Evolutionary conservation across 2,329 filamentous ascomycete genomes (phyloP), one percentile per base, ranked within the genome.

Genomic region (Ophiostoma sp.): DNA sequence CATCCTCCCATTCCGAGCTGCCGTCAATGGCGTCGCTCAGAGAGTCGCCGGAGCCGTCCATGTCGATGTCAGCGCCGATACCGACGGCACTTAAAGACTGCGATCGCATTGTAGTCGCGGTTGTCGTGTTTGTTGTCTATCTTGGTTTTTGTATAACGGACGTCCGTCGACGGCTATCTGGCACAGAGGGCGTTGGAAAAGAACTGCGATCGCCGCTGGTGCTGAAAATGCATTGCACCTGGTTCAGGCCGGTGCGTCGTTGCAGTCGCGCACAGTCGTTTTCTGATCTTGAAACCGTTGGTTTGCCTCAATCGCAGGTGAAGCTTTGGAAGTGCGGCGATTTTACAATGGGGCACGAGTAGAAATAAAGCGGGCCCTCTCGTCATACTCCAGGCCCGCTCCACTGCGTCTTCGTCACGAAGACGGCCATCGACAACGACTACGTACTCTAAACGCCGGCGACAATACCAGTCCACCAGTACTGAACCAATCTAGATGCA

Each of bases 181-280:
- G 64, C n/a, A 52, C 70, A 67, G 17, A 69, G 68, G 15, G 70
- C 62, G 67, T 71, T 48, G 36, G 70, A 54, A 52, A 71, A 71
- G 35, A 33, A 31, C 35, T 57, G 27, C 41, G 27, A 52, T 10
- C 27, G 67, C n/a, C 20, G 62, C 62, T 52, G 41, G 10, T 41
- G 6, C 60, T 27, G 48, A 36, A 31, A 20, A 64, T 64, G 5
- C 70, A 71, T 71, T 39, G 36, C 70, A 62, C 31, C 15, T 64
- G 1, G 4, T 64, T 36, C 54, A 31, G 10, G 3, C 23, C 54
- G 3, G 17, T 31, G 23, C 54, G 23, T 31, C 54, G 54, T 31
- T 31, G n/a, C 11, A 4, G 11, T 62, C 27, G 27, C 57, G 27
- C 57, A 17, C 57, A 2, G 13, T 8, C 15, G n/a, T 27, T 60